A percentile compares a stretch with the other conserved stretches of the same genome.
These are phyloP conservation scores for Candida xyloterini DNA, from an alignment of 805 yeast species.

Conservation along the genomic window DNA sequence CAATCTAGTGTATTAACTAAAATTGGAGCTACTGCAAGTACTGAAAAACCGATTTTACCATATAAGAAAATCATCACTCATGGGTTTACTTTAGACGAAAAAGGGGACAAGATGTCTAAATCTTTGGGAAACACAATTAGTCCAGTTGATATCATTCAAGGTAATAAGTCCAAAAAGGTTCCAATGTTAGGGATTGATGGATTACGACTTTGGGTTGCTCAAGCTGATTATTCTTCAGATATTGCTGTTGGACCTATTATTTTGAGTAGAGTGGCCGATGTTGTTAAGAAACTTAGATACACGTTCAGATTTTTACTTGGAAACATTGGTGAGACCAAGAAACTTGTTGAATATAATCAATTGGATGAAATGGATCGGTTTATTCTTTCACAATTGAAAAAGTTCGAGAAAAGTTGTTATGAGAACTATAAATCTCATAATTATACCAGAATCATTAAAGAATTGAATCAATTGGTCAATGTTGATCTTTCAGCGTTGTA, in stretches of 20 bases:
- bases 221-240: conserved; percentile 81
- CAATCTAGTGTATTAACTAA: conserved; percentile 87
- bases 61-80: conserved; percentile 79
- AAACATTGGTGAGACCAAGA: conserved; percentile 47
- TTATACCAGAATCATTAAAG: conserved; percentile 68
- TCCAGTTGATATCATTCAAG: conserved; percentile 67
- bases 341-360: conserved; percentile 37
- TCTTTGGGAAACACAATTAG: conserved; percentile 79
- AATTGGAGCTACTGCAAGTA: conserved; percentile 42
- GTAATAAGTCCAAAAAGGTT: conserved; percentile 44
- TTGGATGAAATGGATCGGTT: conserved; percentile 55
- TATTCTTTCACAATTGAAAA: conserved; percentile 52
- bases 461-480: conserved; percentile 68
- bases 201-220: conserved; percentile 84
- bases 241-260: conserved; percentile 71
- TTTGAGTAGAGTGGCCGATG: conserved; percentile 72
- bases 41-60: conserved; percentile 45
- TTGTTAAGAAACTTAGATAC: conserved; percentile 75
- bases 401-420: conserved; percentile 41
- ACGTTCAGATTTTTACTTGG: conserved; percentile 83
- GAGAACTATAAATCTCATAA: conserved; percentile 54
- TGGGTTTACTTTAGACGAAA: conserved; percentile 87
- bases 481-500: conserved; percentile 76
- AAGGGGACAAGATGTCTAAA: conserved; percentile 90
- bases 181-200: conserved; percentile 89